Percentiles rank a stretch among this genome's conserved stretches.
These are phyloP conservation scores for Paspalum notatum DNA, from an alignment of 176 grass and related monocot genomes.

Conservation along the genomic window DNA sequence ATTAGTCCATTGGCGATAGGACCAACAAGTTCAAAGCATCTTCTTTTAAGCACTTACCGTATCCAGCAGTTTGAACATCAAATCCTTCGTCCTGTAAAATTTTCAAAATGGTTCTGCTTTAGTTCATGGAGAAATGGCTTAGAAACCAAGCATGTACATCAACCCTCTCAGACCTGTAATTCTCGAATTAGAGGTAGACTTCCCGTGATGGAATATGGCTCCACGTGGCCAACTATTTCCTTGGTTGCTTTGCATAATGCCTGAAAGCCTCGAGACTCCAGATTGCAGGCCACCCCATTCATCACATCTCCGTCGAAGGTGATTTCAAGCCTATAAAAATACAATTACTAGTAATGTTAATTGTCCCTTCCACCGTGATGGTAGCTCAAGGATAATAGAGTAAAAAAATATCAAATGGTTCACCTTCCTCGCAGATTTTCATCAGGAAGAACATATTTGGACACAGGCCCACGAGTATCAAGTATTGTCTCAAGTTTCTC, in stretches of 20 bases:
- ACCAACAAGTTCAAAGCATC: not conserved
- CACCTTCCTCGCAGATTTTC: slow-evolving; percentile 94
- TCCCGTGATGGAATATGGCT: slow-evolving; percentile 92
- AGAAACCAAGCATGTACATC: not conserved
- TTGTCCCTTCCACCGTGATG: not conserved
- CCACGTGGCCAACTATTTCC: slow-evolving; percentile 72
- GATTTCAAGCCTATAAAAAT: slow-evolving; percentile 69
- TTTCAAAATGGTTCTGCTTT: slow-evolving; percentile 29
- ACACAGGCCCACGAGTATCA: slow-evolving; percentile 80
- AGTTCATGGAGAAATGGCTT: slow-evolving; percentile 30
- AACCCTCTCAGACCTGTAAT: slow-evolving; percentile 70
- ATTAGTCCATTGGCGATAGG: not conserved
- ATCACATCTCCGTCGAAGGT: slow-evolving; percentile 68
- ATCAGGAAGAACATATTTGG: slow-evolving; percentile 95
- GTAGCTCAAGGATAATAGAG: slow-evolving; percentile 14
- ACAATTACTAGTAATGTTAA: slow-evolving; percentile 14
- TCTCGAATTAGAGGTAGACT: slow-evolving; percentile 91
- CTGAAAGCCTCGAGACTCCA: slow-evolving; percentile 78
- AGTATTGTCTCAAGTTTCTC: slow-evolving; percentile 57
- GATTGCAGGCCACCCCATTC: slow-evolving; percentile 88
- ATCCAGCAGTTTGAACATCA: slow-evolving; percentile 95
- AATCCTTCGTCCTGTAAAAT: slow-evolving; percentile 89
- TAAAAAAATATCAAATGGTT: slow-evolving; percentile 21
- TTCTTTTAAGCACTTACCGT: slow-evolving; percentile 54
- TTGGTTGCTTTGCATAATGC: slow-evolving; percentile 90